Conservation (phyloP, 768 basidiomycete genomes). For the Pisolithus tinctorius region DNA sequence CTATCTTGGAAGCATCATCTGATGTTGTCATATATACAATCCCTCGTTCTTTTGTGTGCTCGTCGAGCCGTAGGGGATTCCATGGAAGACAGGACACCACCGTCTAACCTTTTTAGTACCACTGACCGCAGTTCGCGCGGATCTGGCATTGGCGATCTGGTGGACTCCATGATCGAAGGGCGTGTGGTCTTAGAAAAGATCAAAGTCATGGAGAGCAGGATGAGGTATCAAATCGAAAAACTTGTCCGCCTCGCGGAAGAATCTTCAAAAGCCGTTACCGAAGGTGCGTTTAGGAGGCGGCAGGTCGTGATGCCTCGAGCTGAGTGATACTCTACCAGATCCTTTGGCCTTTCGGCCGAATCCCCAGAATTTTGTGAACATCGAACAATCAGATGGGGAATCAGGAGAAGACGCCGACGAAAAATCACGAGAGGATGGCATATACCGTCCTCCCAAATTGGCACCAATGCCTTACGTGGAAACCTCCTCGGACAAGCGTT, state of each 20-base stretch:
- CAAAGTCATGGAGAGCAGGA: constrained; percentile 73
- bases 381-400: constrained; percentile 28
- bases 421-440: constrained; percentile 33
- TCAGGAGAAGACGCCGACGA: constrained; percentile 23
- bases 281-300: constrained; percentile 43
- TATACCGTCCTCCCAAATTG: constrained; percentile 82
- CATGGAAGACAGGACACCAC: constrained; percentile 43
- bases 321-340: constrained; percentile 41
- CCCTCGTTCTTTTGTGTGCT: constrained; percentile 67
- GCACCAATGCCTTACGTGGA: constrained; percentile 85
- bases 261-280: constrained; percentile 35
- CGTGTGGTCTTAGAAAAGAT: constrained; percentile 86
- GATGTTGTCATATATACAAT: constrained; percentile 80
- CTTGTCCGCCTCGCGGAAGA: constrained; percentile 74
- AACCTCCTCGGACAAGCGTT: constrained; percentile 38
- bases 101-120: constrained; percentile 46
- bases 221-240: constrained; percentile 96
- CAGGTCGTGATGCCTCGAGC: neutral
- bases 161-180: constrained; percentile 72
- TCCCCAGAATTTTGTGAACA: constrained; percentile 60
- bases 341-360: constrained; percentile 91
- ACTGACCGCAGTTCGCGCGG: constrained; percentile 50
- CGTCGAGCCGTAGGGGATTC: constrained; percentile 64
- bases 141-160: constrained; percentile 58
- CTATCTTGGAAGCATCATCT: constrained; percentile 83